Evolutionary conservation across 768 basidiomycete species (phyloP), one percentile per base, ranked within the genome.

Genomic region (Neoboletus brunneissimus): DNA sequence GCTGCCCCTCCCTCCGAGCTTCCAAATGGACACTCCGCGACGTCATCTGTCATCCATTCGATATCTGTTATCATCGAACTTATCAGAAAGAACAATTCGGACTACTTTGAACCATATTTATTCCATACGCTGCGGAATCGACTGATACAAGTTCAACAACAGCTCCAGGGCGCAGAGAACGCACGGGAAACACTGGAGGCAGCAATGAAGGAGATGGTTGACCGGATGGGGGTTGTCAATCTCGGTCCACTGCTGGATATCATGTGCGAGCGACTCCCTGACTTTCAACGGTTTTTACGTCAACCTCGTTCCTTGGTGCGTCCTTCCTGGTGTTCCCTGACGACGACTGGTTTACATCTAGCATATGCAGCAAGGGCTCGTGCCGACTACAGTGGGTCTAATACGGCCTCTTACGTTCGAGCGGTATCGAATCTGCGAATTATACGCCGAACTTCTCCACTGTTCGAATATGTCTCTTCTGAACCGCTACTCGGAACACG

Each of bases 391-490:
- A 0, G 79, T 91, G n/a, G 89, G 89, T 6, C 69, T 75, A 6
- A 81, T 90, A 51, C 77, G 78, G 2, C 94, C 95, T 0, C 83
- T 99, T 27, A 98, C 97, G 1, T 84, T 95, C 55, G 97, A 98
- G 70, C 87, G 97, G 16, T 97, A 93, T 72, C 86, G 96, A 11
- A 94, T 98, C 64, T 91, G 94, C 73, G 97, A 99, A 72, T 79
- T 99, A 13, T 94, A 96, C 64, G 97, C 96, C 20, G 97, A 99
- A 69, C 84, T 99, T 6, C 76, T 98, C 25, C 97, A 99, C 67
- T 97, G 94, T 70, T 98, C 97, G 18, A 98, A 97, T 66, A 98
- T 99, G 96, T 87, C 91, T 6, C 81, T 98, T 23, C 79, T 98
- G 27, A 98, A 98, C 69, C 91, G 97, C 11, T 73, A 82, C 1